Evolutionary conservation across 345 rosid species (phyloP).

Genomic region (Salix dunnii): DNA sequence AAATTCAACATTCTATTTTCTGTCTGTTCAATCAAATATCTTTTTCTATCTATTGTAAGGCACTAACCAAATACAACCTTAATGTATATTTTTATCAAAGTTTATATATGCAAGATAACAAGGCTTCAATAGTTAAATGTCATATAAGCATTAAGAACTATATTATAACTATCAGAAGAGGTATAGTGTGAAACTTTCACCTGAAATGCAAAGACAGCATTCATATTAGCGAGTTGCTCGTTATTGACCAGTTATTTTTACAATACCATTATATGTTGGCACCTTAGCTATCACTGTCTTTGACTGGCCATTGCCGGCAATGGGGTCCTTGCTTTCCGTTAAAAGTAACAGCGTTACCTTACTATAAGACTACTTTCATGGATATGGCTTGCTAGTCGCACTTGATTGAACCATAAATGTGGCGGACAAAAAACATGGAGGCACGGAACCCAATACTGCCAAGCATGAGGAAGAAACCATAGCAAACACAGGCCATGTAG

Average conservation of each 20-base stretch:
- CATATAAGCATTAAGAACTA: too few species aligned
- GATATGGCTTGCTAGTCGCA: conserved; percentile 14
- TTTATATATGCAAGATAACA: too few species aligned
- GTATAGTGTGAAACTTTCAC: neutral
- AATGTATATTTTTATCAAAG: too few species aligned
- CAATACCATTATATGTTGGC: neutral
- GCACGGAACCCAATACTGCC: conserved; percentile 45
- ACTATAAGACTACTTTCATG: neutral
- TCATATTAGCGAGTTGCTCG: neutral
- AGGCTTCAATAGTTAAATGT: too few species aligned
- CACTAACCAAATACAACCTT: too few species aligned
- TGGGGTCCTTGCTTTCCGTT: neutral
- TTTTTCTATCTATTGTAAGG: too few species aligned
- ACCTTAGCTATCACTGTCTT: neutral
- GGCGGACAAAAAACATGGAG: conserved; percentile 40
- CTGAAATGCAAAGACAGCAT: neutral
- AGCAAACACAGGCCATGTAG: conserved; percentile 51
- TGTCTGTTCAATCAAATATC: too few species aligned
- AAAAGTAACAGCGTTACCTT: neutral
- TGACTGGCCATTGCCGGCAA: neutral
- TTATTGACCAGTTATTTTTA: neutral
- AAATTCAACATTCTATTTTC: too few species aligned
- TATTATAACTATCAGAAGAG: too few species aligned
- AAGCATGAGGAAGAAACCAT: conserved; percentile 49
- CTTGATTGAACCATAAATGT: conserved; percentile 45